These are phyloP conservation scores for Pyronema omphalodes DNA, from an alignment of 495 filamentous ascomycete genomes.

Conservation along the genomic window DNA sequence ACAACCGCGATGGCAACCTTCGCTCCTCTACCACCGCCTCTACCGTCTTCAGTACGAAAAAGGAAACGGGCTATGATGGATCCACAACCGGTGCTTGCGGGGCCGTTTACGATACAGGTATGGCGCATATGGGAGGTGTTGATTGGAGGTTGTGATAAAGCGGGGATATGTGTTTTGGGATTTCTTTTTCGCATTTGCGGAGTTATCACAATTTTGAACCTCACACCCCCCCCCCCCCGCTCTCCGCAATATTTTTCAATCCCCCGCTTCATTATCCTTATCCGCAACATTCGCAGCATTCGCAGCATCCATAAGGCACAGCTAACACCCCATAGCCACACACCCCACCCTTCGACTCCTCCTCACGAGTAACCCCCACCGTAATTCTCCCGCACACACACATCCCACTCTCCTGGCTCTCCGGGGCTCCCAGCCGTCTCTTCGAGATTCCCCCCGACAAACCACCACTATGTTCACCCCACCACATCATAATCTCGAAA, in stretches of 20 bases:
- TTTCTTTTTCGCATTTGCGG: too few species aligned
- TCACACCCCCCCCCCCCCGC: too few species aligned
- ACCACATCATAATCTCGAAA: conserved; percentile 18
- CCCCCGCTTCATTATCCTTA: too few species aligned
- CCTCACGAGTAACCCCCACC: conserved; percentile 19
- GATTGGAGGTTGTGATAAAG: too few species aligned
- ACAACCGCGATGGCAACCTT: too few species aligned
- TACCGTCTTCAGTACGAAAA: conserved; percentile 1
- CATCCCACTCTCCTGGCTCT: conserved; percentile 21
- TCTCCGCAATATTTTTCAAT: background rate
- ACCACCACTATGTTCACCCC: conserved; percentile 10
- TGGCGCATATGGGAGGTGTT: too few species aligned
- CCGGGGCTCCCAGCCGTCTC: conserved; percentile 19
- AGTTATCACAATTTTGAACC: too few species aligned
- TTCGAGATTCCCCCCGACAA: conserved; percentile 11
- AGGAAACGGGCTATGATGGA: background rate
- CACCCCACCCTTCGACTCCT: conserved; percentile 16
- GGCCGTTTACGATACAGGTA: conserved; percentile 3
- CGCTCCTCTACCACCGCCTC: background rate
- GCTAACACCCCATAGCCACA: conserved; percentile 10
- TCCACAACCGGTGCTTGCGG: background rate
- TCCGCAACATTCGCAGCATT: too few species aligned
- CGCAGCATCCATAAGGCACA: background rate
- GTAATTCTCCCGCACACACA: conserved; percentile 18
- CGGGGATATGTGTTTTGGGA: too few species aligned